phyloP scores from a whole-genome alignment of 352 stramenopile genomes.

The Saprolegnia parasitica region DNA sequence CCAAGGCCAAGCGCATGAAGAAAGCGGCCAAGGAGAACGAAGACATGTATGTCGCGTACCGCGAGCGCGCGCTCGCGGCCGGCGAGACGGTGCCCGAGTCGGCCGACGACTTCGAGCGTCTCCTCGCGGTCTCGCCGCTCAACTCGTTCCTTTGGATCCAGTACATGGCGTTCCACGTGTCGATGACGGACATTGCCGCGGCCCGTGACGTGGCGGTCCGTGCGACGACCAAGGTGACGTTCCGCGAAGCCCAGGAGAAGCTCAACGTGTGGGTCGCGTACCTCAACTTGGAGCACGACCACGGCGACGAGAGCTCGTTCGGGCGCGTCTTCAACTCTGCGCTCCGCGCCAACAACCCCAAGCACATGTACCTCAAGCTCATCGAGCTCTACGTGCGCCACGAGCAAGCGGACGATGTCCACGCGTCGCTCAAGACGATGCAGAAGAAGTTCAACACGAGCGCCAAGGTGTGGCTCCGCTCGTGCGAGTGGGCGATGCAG shows the following conservation, averaged over 20 bases:
- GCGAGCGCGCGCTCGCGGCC: conserved; percentile 90
- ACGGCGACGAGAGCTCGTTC: conserved; percentile 89
- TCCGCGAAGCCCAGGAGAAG: conserved; percentile 95
- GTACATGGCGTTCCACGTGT: conserved; percentile 98
- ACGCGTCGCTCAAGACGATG: conserved; percentile 75
- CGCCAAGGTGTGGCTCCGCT: conserved; percentile 85
- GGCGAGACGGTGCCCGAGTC: conserved; percentile 90
- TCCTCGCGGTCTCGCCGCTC: conserved; percentile 91
- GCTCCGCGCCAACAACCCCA: conserved; percentile 92
- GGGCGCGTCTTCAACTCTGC: conserved; percentile 88
- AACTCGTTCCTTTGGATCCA: conserved; percentile 96
- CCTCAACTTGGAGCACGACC: conserved; percentile 95
- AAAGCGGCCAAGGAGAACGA: conserved; percentile 91
- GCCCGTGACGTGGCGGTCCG: conserved; percentile 90
- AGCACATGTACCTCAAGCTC: conserved; percentile 93
- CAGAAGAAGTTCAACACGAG: conserved; percentile 91
- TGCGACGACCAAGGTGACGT: conserved; percentile 92
- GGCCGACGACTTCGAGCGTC: conserved; percentile 92
- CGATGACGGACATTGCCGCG: conserved; percentile 89
- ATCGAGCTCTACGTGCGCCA: conserved; percentile 89
- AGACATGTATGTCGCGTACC: conserved; percentile 91
- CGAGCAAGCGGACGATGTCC: conserved; percentile 59
- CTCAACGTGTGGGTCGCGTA: conserved; percentile 96
- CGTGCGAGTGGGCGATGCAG: conserved; percentile 84
- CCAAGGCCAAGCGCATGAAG: conserved; percentile 73